A percentile compares a stretch with the other conserved stretches of the same genome.
These are phyloP conservation scores for Yarrowia porcina DNA, from an alignment of 805 yeast genomes.

Conservation along the genomic window DNA sequence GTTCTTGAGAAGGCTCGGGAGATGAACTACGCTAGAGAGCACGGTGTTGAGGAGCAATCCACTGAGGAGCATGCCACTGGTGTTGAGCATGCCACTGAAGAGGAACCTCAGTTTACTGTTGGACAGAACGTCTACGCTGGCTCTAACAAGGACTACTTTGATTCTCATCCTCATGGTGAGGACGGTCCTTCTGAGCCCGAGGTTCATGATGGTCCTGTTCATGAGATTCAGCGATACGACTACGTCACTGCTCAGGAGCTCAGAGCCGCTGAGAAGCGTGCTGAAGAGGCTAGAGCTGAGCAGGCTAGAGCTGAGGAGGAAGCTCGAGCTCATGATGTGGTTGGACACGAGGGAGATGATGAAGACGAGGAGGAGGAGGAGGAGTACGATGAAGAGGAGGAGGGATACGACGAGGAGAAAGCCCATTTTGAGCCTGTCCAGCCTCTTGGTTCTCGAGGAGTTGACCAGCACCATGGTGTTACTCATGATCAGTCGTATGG, in stretches of 20 bases:
- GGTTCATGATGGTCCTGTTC: not conserved
- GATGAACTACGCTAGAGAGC: not conserved
- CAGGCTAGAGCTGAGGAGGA: not conserved
- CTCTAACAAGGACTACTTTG: conserved; percentile 13
- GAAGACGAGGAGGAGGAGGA: not conserved
- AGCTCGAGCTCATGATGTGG: not conserved
- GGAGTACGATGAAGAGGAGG: not conserved
- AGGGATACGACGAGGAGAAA: not conserved
- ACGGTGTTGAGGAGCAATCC: not conserved
- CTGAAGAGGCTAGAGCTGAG: not conserved
- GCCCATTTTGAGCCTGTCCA: not conserved
- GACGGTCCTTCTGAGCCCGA: not conserved
- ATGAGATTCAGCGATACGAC: conserved; percentile 17
- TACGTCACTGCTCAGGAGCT: conserved; percentile 8
- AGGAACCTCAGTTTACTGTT: not conserved
- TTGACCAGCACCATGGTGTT: no score
- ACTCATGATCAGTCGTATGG: no score
- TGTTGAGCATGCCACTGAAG: not conserved
- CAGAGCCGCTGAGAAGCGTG: not conserved
- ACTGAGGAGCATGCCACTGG: not conserved
- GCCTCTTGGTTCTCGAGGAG: no score
- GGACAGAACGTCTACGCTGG: not conserved
- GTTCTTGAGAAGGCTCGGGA: not conserved
- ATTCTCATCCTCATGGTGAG: conserved; percentile 1
- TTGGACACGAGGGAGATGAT: not conserved